Conservation (phyloP, 352 stramenopile species). For the Globisporangium okanoganense region DNA sequence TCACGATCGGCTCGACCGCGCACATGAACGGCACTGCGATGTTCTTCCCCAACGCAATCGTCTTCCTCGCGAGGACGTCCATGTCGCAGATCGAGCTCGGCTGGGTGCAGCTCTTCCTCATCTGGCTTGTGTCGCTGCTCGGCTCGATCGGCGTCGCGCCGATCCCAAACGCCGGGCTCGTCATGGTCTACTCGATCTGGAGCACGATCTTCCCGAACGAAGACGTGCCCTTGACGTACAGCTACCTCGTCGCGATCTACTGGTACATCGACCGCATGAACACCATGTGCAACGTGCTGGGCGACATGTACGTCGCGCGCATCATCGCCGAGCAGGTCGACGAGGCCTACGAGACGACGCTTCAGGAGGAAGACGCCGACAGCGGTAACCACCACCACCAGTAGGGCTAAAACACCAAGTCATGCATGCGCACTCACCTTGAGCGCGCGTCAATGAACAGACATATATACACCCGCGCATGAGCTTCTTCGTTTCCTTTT, state of each 20-base stretch:
- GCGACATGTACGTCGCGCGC: slow-evolving; percentile 63
- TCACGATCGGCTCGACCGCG: slow-evolving; percentile 64
- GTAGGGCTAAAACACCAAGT: background rate
- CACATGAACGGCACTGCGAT: slow-evolving; percentile 81
- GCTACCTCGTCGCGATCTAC: slow-evolving; percentile 69
- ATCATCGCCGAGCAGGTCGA: slow-evolving; percentile 78
- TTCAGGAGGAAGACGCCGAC: background rate
- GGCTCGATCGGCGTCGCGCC: slow-evolving; percentile 56
- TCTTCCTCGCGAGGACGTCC: slow-evolving; percentile 63
- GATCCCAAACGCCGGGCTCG: slow-evolving; percentile 63
- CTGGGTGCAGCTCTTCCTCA: slow-evolving; percentile 46
- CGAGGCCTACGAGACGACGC: slow-evolving; percentile 37
- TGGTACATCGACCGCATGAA: slow-evolving; percentile 71
- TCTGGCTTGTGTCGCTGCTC: slow-evolving; percentile 59
- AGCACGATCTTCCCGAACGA: slow-evolving; percentile 57
- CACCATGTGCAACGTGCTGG: slow-evolving; percentile 68
- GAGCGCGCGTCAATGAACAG: background rate
- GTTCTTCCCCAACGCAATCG: slow-evolving; percentile 61
- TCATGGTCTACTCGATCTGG: slow-evolving; percentile 78
- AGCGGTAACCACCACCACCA: background rate
- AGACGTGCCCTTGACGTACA: slow-evolving; percentile 56
- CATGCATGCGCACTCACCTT: background rate
- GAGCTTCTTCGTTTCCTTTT: background rate
- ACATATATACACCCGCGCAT: background rate
- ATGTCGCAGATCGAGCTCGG: slow-evolving; percentile 32